Evolutionary conservation across 2,329 filamentous ascomycete genomes (phyloP).

Genomic region (Bertia moriformis): DNA sequence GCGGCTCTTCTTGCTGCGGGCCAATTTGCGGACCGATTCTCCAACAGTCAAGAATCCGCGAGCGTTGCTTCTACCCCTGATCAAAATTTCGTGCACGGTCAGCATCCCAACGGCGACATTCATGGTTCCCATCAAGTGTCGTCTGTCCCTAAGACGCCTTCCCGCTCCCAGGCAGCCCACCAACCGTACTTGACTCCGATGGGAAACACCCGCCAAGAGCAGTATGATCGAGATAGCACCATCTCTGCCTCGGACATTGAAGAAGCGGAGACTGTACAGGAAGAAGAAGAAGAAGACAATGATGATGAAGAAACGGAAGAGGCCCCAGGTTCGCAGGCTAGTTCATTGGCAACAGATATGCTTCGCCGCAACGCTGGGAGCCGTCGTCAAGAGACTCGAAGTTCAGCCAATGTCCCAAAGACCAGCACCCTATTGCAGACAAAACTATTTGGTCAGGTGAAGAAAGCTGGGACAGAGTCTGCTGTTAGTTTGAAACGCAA

Average conservation of each 20-base stretch:
- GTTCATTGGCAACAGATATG: too few relatives aligned
- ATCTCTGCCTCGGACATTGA: background rate
- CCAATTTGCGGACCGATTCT: constrained; percentile 32
- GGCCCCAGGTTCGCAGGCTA: too few relatives aligned
- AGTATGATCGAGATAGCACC: background rate
- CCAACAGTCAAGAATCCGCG: too few relatives aligned
- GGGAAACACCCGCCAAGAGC: background rate
- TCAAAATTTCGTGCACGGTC: too few relatives aligned
- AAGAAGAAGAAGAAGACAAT: too few relatives aligned
- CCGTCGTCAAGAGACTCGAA: constrained; percentile 15
- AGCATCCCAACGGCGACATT: too few relatives aligned
- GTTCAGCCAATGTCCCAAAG: constrained; percentile 21
- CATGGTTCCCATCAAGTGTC: too few relatives aligned
- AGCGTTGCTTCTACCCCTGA: constrained; percentile 21
- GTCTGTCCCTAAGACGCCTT: constrained; percentile 33
- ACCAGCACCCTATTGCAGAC: constrained; percentile 33
- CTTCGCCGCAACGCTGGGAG: constrained; percentile 27
- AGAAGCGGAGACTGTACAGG: too few relatives aligned
- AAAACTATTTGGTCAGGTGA: constrained; percentile 44
- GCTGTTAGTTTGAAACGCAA: constrained; percentile 14
- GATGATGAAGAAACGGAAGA: too few relatives aligned
- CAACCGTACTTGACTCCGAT: background rate
- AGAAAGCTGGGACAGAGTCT: too few relatives aligned
- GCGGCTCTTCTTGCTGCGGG: constrained; percentile 45
- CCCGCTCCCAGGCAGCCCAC: constrained; percentile 25